Evolutionary conservation across 345 rosid species (phyloP), one percentile per base, ranked within the genome.

Genomic region (Brassica rapa): DNA sequence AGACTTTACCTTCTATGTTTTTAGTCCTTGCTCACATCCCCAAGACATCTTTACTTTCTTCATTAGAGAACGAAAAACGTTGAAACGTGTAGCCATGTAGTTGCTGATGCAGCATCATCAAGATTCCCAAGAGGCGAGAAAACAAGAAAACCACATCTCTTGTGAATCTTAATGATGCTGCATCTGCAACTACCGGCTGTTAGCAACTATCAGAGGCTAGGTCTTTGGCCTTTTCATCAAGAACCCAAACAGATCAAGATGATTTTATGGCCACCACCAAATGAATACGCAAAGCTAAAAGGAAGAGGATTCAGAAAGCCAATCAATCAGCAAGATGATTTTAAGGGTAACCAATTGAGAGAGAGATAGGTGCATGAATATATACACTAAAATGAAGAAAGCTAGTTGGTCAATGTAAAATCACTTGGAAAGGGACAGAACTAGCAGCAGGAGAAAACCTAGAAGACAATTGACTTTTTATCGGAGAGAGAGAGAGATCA

Each of bases 51-150:
- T 59, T 10, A 24, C 11, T 35, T 33, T 65, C 81, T 56, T 62
- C 75, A 71, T 24, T 27, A 25, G 30, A 62, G 74, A 77, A 68
- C 35, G 80, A 32, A 32, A 77, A 27, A 12, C 14, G 23, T 41
- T 16, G 75, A 57, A n/a, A 49, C 43, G 49, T 39, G 67, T 62
- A 80, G 83, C 80, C 83, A 75, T 70, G 83, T 80, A 80, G 33
- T 86, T 87, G 94, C 94, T 75, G 97, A 91, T 94, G 98, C 98
- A 94, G 94, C 98, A 94, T 94, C 98, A 94, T 94, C 98, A 94
- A 89, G 98, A 94, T 94, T 94, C 98, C 87, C 98, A 94, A 27
- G 68, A 30, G 33, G 46, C 16, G 10, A 74, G 30, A 41, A 35
- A 76, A 75, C 11, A 75, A 74, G 71, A 56, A 66, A 69, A 70